These are phyloP conservation scores for Apiospora phragmitis DNA, from an alignment of 2,329 filamentous ascomycete genomes.

Conservation along the genomic window DNA sequence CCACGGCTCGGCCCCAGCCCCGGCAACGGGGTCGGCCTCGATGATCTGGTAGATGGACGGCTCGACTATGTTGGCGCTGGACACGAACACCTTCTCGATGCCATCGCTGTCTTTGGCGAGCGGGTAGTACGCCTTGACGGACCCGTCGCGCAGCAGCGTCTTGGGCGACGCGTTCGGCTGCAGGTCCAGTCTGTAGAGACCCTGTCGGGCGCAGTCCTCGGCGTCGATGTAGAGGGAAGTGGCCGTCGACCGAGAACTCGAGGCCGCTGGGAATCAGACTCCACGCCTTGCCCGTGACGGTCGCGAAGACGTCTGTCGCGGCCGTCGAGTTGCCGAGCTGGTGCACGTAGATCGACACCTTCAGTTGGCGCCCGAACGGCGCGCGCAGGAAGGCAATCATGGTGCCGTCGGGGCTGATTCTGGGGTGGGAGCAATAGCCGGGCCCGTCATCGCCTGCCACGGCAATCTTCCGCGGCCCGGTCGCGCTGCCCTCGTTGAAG, in stretches of 20 bases:
- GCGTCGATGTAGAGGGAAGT: constrained; percentile 35
- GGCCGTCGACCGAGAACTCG: constrained; percentile 35
- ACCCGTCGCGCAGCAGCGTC: constrained; percentile 27
- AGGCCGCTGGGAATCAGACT: constrained; percentile 32
- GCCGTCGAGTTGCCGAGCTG: constrained; percentile 26
- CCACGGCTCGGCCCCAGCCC: constrained; percentile 19
- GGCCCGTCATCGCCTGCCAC: constrained; percentile 15
- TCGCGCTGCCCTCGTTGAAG: constrained; percentile 25
- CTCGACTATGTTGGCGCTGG: constrained; percentile 39
- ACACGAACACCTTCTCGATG: constrained; percentile 35
- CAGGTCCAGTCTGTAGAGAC: constrained; percentile 36
- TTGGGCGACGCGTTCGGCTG: constrained; percentile 27
- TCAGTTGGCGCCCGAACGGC: constrained; percentile 23
- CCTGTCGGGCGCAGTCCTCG: constrained; percentile 33
- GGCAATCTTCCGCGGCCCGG: constrained; percentile 26
- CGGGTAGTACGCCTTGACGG: constrained; percentile 29
- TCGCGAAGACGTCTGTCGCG: constrained; percentile 30
- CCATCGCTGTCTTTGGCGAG: constrained; percentile 25
- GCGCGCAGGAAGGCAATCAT: constrained; percentile 36
- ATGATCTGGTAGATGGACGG: constrained; percentile 37
- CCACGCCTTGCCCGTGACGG: constrained; percentile 28
- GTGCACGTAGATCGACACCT: constrained; percentile 33
- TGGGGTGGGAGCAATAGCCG: constrained; percentile 26
- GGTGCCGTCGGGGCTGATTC: constrained; percentile 38
- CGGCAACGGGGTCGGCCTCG: constrained; percentile 24